phyloP scores from a whole-genome alignment of 306 rosid genomes.

The Dicorynia guianensis region DNA sequence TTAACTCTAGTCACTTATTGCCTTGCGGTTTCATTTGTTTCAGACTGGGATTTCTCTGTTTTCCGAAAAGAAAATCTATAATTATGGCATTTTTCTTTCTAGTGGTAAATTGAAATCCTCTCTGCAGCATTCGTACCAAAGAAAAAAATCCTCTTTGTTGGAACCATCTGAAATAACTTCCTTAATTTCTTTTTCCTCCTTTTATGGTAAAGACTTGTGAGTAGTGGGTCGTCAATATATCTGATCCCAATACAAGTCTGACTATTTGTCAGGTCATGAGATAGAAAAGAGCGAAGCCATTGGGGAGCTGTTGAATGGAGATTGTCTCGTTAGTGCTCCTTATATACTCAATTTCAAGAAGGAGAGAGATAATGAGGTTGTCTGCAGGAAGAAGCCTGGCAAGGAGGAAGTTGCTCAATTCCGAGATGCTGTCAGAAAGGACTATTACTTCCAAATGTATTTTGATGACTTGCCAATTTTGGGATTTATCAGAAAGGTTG shows the following conservation, averaged over 20 bases:
- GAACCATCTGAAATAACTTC: slow-evolving; percentile 13
- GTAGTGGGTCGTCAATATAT: neutral
- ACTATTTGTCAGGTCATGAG: slow-evolving; percentile 61
- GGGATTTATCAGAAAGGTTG: slow-evolving; percentile 94
- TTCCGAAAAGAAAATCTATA: no score
- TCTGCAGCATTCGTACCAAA: neutral
- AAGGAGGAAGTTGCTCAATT: slow-evolving; percentile 70
- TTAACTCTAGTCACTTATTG: neutral
- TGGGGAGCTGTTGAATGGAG: slow-evolving; percentile 97
- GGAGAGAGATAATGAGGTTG: slow-evolving; percentile 70
- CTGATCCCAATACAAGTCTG: neutral
- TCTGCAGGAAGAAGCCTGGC: slow-evolving; percentile 64
- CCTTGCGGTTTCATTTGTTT: slow-evolving; percentile 22
- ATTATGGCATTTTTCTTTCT: neutral
- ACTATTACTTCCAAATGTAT: slow-evolving; percentile 95
- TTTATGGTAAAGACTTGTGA: neutral
- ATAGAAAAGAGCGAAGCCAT: slow-evolving; percentile 91
- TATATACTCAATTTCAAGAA: slow-evolving; percentile 69
- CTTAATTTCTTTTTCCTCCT: neutral
- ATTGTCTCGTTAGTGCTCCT: slow-evolving; percentile 94
- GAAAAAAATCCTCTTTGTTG: slow-evolving; percentile 5
- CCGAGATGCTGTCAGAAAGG: slow-evolving; percentile 83
- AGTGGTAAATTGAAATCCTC: slow-evolving; percentile 16
- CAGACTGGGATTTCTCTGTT: neutral
- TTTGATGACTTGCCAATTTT: slow-evolving; percentile 95